Percentiles rank a stretch among this genome's conserved stretches.
These are phyloP conservation scores for Teratosphaeria destructans DNA, from an alignment of 2,329 filamentous ascomycete genomes.

Conservation along the genomic window DNA sequence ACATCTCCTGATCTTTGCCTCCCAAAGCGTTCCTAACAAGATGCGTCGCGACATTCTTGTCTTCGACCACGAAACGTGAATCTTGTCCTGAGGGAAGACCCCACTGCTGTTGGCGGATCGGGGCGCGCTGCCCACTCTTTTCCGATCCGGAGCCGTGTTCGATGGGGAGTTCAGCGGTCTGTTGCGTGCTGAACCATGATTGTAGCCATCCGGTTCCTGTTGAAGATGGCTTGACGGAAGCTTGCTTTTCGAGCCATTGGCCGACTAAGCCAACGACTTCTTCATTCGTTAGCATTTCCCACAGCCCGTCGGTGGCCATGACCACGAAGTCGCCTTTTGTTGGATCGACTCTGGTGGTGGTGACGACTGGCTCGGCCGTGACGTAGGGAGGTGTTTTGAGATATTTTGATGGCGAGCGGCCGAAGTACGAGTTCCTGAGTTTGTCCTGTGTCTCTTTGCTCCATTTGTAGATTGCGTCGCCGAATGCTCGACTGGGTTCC, in stretches of 20 bases:
- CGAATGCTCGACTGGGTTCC: slow-evolving; percentile 89
- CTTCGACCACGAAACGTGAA: slow-evolving; percentile 83
- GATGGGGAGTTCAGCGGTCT: slow-evolving; percentile 53
- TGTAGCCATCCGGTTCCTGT: slow-evolving; percentile 51
- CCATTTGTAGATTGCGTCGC: slow-evolving; percentile 97
- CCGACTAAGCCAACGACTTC: slow-evolving; percentile 94
- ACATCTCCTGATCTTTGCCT: slow-evolving; percentile 84
- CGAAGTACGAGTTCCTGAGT: slow-evolving; percentile 79
- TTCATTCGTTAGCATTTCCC: slow-evolving; percentile 99
- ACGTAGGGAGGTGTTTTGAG: slow-evolving; percentile 93
- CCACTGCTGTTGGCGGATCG: slow-evolving; percentile 86
- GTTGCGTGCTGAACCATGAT: slow-evolving; percentile 52
- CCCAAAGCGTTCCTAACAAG: slow-evolving; percentile 90
- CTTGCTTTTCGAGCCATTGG: slow-evolving; percentile 85
- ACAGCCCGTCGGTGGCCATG: slow-evolving; percentile 90
- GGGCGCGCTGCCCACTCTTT: slow-evolving; percentile 64
- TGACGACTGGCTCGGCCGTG: slow-evolving; percentile 89
- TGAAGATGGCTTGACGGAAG: slow-evolving; percentile 22
- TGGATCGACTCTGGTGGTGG: slow-evolving; percentile 82
- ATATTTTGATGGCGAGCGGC: slow-evolving; percentile 62
- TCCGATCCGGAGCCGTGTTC: slow-evolving; percentile 48
- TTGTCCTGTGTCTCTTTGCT: slow-evolving; percentile 71
- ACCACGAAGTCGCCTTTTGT: slow-evolving; percentile 90
- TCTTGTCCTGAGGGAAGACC: slow-evolving; percentile 63
- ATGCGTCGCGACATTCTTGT: slow-evolving; percentile 94